Conservation (phyloP, 768 basidiomycete genomes). For the Termitomyces sp. region DNA sequence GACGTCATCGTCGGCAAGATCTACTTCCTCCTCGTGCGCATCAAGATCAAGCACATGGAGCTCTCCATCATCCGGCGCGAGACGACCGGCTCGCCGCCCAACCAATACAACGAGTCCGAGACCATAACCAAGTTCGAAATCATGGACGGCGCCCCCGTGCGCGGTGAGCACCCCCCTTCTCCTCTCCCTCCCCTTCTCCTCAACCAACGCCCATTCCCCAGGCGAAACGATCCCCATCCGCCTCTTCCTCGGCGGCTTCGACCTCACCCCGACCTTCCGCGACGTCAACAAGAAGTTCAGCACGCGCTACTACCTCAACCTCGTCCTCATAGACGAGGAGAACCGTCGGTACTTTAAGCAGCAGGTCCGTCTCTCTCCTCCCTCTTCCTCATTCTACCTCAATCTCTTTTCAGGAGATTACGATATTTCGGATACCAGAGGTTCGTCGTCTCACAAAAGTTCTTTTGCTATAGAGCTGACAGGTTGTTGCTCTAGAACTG, state of each 20-base stretch:
- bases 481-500: background rate
- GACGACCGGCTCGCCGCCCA: conserved; percentile 96
- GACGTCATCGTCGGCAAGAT: conserved; percentile 99
- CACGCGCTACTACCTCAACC: conserved; percentile 92
- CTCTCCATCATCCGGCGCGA: conserved; percentile 95
- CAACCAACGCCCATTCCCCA: conserved; percentile 19
- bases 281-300: conserved; percentile 99
- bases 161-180: conserved; percentile 44
- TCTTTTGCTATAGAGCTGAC: background rate
- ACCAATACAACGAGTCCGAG: conserved; percentile 98
- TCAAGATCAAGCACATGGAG: conserved; percentile 99
- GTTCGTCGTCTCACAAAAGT: background rate
- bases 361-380: conserved; percentile 45
- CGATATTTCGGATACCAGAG: conserved; percentile 18
- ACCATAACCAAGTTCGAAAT: conserved; percentile 99
- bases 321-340: conserved; percentile 97
- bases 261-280: conserved; percentile 96
- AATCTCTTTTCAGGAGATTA: conserved; percentile 12
- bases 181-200: background rate
- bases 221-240: conserved; percentile 99
- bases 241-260: conserved; percentile 95
- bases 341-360: conserved; percentile 98
- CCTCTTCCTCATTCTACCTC: no score
- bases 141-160: conserved; percentile 98
- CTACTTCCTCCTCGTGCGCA: conserved; percentile 96